Evolutionary conservation across 768 basidiomycete species (phyloP).

Genomic region (Steccherinum ochraceum): DNA sequence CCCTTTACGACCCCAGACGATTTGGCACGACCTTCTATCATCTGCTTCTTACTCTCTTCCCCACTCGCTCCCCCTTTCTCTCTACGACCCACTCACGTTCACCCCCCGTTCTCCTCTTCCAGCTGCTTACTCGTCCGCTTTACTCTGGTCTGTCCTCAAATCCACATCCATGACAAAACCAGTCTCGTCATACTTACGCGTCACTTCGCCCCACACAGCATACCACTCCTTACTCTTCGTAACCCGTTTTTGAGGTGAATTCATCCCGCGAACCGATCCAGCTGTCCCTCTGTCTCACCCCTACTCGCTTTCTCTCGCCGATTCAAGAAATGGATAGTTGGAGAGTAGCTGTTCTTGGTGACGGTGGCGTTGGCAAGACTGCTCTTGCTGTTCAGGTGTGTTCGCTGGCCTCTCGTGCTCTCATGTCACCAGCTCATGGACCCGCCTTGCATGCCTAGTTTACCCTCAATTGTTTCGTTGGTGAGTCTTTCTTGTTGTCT

Average conservation of each 20-base stretch:
- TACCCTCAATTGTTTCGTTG: slow-evolving; percentile 93
- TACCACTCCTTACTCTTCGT: slow-evolving; percentile 24
- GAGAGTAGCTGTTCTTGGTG: slow-evolving; percentile 93
- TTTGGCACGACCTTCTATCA: slow-evolving; percentile 51
- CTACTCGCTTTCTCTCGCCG: slow-evolving; percentile 7
- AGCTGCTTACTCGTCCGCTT: slow-evolving; percentile 21
- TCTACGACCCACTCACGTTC: slow-evolving; percentile 1
- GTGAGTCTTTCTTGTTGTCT: slow-evolving; percentile 40
- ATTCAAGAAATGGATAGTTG: slow-evolving; percentile 76
- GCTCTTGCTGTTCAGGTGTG: slow-evolving; percentile 91
- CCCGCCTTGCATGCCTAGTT: slow-evolving; percentile 46
- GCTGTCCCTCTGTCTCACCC: slow-evolving; percentile 6
- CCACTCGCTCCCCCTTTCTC: not conserved
- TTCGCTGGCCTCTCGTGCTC: slow-evolving; percentile 11
- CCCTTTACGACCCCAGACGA: slow-evolving; percentile 41
- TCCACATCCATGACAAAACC: not conserved
- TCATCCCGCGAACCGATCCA: slow-evolving; percentile 4
- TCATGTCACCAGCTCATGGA: not conserved
- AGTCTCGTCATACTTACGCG: no score
- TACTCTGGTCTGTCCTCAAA: slow-evolving; percentile 22
- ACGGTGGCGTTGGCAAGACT: slow-evolving; percentile 97
- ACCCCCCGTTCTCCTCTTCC: slow-evolving; percentile 27
- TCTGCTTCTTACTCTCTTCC: slow-evolving; percentile 38
- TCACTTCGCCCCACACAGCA: not conserved
- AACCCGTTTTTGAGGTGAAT: slow-evolving; percentile 11